Percentiles rank a stretch among this genome's conserved stretches.
phyloP scores from a whole-genome alignment of 208 protist genomes.

The Trypanosoma avium region DNA sequence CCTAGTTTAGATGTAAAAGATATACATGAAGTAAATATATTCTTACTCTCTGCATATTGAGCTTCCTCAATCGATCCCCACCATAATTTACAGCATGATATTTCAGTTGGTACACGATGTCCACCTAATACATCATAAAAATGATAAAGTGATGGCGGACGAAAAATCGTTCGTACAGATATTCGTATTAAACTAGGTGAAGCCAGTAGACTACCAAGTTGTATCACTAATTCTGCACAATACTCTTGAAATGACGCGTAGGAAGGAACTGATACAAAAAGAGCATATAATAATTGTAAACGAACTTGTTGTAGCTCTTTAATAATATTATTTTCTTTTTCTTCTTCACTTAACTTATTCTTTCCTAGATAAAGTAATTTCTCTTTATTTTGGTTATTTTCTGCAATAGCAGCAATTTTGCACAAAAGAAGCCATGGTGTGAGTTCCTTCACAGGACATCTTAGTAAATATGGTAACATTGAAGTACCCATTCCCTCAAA shows the following conservation, averaged over 20 bases:
- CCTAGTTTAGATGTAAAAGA: background rate
- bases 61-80: constrained; percentile 8
- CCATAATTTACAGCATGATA: constrained; percentile 20
- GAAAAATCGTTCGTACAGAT: constrained; percentile 35
- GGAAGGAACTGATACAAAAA: constrained; percentile 18
- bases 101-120: constrained; percentile 11
- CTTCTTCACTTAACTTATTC: too few species aligned
- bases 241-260: constrained; percentile 40
- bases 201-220: constrained; percentile 25
- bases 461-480: constrained; percentile 40
- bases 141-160: constrained; percentile 14
- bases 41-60: background rate
- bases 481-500: constrained; percentile 32
- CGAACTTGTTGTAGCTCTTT: background rate
- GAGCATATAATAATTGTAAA: constrained; percentile 23
- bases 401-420: constrained; percentile 13
- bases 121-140: constrained; percentile 21
- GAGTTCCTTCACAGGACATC: constrained; percentile 33
- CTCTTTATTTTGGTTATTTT: too few species aligned
- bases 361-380: too few species aligned
- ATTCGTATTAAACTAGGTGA: constrained; percentile 25
- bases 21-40: background rate
- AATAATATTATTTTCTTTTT: background rate
- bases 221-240: constrained; percentile 20
- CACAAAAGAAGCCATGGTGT: constrained; percentile 29